Evolutionary conservation across 2,329 filamentous ascomycete species (phyloP).

Genomic region (Microcyclosporella mali): DNA sequence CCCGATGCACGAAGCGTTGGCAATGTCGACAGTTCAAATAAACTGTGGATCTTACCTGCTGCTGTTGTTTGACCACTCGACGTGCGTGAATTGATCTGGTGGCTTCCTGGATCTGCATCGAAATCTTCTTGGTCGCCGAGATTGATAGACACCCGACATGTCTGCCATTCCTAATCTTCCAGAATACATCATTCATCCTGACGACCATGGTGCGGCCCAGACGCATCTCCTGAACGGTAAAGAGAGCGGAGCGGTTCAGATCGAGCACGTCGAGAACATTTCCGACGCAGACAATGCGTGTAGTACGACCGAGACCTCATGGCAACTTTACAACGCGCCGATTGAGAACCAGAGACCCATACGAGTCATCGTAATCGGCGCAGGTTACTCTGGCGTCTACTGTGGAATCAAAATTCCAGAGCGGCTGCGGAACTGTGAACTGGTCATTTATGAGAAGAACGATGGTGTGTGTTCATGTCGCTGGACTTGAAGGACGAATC

Average conservation of each 20-base stretch:
- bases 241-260: conserved; percentile 9
- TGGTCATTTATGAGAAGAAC: conserved; percentile 42
- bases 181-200: conserved; percentile 14
- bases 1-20: no score
- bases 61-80: background rate
- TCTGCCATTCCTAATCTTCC: conserved; percentile 30
- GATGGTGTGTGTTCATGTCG: conserved; percentile 32
- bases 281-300: conserved; percentile 6
- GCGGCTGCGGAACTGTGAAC: conserved; percentile 33
- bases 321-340: conserved; percentile 33
- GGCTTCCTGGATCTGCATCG: background rate
- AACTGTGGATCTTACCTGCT: background rate
- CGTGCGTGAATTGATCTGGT: background rate
- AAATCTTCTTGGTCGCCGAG: background rate
- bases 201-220: conserved; percentile 14
- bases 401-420: conserved; percentile 41
- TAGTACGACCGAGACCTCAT: conserved; percentile 9
- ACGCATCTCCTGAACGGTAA: conserved; percentile 18
- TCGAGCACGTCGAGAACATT: conserved; percentile 14
- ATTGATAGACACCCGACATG: conserved; percentile 23
- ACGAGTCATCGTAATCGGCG: conserved; percentile 41
- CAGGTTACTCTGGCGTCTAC: conserved; percentile 41
- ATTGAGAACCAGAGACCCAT: conserved; percentile 40
- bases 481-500: no score
- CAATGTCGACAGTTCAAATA: background rate